phyloP scores from a whole-genome alignment of 2,329 filamentous ascomycete species.

The Colletotrichum ledebouriae region DNA sequence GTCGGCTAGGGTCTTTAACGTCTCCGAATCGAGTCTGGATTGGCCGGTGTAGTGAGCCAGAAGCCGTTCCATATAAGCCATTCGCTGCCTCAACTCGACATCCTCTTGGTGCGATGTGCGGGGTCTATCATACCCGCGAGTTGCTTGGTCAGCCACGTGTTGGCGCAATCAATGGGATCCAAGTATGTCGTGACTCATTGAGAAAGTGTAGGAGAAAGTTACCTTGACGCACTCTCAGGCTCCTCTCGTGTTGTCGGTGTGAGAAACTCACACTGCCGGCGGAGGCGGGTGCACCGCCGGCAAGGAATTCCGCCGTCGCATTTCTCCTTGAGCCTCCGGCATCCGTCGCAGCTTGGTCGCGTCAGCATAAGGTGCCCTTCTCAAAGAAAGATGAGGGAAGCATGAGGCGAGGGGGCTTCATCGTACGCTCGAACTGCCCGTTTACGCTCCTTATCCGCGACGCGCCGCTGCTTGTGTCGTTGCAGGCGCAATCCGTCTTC shows the following conservation, averaged over 20 bases:
- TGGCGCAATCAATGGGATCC: conserved; percentile 23
- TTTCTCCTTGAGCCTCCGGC: conserved; percentile 68
- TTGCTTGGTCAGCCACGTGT: conserved; percentile 37
- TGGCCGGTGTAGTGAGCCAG: conserved; percentile 62
- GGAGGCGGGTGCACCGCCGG: conserved; percentile 64
- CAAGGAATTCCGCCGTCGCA: conserved; percentile 69
- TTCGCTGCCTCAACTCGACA: conserved; percentile 42
- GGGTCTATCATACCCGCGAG: conserved; percentile 14
- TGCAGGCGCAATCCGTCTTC: conserved; percentile 42
- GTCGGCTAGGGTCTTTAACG: conserved; percentile 57
- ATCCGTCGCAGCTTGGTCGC: conserved; percentile 63
- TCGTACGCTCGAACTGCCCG: conserved; percentile 47
- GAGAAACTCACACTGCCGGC: conserved; percentile 64
- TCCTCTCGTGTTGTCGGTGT: conserved; percentile 50
- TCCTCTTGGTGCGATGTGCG: conserved; percentile 36
- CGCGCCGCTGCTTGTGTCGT: conserved; percentile 44
- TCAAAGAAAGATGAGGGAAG: background rate
- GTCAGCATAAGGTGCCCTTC: conserved; percentile 35
- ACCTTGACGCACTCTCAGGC: conserved; percentile 40
- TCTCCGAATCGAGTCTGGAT: conserved; percentile 56
- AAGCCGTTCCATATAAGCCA: conserved; percentile 59
- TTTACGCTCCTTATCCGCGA: conserved; percentile 48
- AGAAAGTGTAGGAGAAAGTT: background rate
- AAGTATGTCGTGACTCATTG: background rate
- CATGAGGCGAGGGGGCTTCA: background rate